Evolutionary conservation across 345 rosid genomes (phyloP), one percentile per base, ranked within the genome.

Genomic region (Syzygium oleosum): DNA sequence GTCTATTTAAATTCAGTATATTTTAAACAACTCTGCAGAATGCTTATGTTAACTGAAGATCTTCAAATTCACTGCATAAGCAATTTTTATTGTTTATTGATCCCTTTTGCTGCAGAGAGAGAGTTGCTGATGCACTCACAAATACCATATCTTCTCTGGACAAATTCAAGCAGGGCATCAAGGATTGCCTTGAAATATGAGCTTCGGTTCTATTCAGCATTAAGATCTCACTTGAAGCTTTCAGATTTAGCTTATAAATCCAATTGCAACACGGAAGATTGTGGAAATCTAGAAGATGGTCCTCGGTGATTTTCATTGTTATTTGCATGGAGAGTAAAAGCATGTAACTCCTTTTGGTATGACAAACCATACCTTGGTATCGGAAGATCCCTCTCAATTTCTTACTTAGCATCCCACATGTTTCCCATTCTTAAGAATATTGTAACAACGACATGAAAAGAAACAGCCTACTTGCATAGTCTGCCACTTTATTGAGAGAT

Each of bases 101-200:
- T 61, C 16, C 22, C 51, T 84, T 90, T 84, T 65, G 52, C 85
- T 86, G 88, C 93, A 95, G 96, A 87, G 88, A 91, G 87, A 92
- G 88, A 89, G 90, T 92, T 51, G 90, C 91, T 52, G 94, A 91
- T 88, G 94, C 93, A 2, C 91, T 95, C 84, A 90, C 85, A 93
- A 90, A 91, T 79, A 93, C 94, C 77, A 84, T 94, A 89, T 85
- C 94, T 88, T 92, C 94, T 54, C 93, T 95, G 80, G 86, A 92
- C 91, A 93, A 93, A 88, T 92, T 95, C 85, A 96, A 95, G 93
- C 91, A 91, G 90, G 91, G 93, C 34, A 89, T 95, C 79, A 91
- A 90, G 92, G 93, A 92, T 86, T 94, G 96, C 89, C 96, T 95
- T 19, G 93, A 92, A 92, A 91, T 65, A 55, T 95, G 92, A 92